Base-by-base conservation (phyloP, 1,139 yeast species). In the Torulaspora pretoriensis region DNA sequence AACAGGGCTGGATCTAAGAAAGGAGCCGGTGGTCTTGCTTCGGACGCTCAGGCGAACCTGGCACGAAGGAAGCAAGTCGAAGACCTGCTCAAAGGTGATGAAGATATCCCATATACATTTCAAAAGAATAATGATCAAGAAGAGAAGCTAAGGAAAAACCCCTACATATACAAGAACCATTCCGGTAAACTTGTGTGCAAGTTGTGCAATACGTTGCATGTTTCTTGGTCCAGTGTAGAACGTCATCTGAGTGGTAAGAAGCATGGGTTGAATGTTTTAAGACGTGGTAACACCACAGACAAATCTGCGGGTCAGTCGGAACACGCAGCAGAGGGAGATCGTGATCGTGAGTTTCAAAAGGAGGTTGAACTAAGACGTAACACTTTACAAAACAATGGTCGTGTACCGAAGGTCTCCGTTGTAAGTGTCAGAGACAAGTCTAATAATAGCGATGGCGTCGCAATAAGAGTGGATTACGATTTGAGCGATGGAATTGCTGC, bases 161-260 rank as follows among this genome's bases (percentile, higher is more conserved):
- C 88, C 0, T 81, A 81, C 61, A 83, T 81, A 8, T 78, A 78
- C 60, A 71, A 74, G 50, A 81, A 80, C 57, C 81, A 78, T 56
- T 65, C 79, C 17, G 87, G 87, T 14, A 64, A 78, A 43, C 63
- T 80, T n/a, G 86, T 81, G 54, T 81, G 88, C 58, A 73, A 73
- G 48, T 66, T 81, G 34, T 81, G 88, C 58, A 68, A 78, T 40
- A 81, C 87, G 1, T 77, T 63, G 58, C 84, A 28, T 82, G 80
- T 68, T 71, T 75, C 56, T 68, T 78, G 83, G 49, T 77, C 83
- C 12, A 81, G 81, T 59, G 73, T 81, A 5, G 75, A 83, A 8
- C 55, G 67, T 32, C 88, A 81, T 62, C 65, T 81, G 26, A 75
- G 78, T 14, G 87, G 87, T 24, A 70, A 75, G 48, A 80, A 79